Conservation (phyloP, 495 filamentous ascomycete genomes). For the Acidiella bohemica region DNA sequence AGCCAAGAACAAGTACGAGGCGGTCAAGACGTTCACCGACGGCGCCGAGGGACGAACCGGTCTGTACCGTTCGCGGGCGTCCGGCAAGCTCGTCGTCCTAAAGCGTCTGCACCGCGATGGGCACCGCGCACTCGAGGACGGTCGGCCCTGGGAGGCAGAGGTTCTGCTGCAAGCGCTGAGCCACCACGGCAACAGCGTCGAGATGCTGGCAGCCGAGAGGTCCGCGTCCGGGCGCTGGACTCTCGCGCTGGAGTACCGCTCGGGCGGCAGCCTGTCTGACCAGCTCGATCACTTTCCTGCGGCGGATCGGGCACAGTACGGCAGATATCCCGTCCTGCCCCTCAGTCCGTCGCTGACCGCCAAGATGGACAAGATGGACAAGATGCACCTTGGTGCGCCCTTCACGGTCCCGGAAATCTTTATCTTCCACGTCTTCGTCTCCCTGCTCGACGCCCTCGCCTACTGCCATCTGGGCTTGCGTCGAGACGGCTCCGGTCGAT, state of each 20-base stretch:
- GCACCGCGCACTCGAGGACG: too few relatives aligned
- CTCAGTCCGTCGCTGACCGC: too few relatives aligned
- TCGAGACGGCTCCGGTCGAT: background rate
- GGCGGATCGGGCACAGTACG: too few relatives aligned
- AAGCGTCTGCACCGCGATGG: background rate
- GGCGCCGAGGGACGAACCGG: background rate
- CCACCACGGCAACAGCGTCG: too few relatives aligned
- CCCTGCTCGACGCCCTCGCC: conserved; percentile 2
- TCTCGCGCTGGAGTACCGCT: background rate
- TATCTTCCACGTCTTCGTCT: conserved; percentile 6
- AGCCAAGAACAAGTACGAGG: background rate
- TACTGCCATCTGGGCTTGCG: conserved; percentile 6
- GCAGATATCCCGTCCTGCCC: too few relatives aligned
- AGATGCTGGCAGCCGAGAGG: too few relatives aligned
- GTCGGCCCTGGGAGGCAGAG: background rate
- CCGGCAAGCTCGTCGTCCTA: background rate
- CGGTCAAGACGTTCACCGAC: background rate
- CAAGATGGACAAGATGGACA: too few relatives aligned
- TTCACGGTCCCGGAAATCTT: background rate
- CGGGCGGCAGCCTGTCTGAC: background rate
- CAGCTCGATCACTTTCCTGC: too few relatives aligned
- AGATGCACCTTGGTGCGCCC: too few relatives aligned
- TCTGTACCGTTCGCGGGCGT: background rate
- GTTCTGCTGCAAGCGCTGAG: too few relatives aligned
- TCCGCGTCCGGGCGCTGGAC: too few relatives aligned